A percentile compares a stretch with the other conserved stretches of the same genome.
Evolutionary conservation across 73 alveolate genomes (phyloP).

Genomic region (Loxodes magnus): DNA sequence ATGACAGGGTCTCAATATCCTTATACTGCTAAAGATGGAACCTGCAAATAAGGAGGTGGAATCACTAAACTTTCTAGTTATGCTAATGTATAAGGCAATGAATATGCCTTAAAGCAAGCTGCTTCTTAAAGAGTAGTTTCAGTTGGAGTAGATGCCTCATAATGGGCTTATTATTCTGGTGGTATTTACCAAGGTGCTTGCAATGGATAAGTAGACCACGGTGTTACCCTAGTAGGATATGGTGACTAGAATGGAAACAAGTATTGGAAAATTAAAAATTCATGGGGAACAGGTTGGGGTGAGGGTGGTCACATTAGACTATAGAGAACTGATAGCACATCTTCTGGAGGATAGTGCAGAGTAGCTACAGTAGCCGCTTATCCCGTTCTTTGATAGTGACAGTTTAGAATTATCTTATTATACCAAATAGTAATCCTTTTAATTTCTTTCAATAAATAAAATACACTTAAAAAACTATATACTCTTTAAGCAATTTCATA

Average conservation of each 20-base stretch:
- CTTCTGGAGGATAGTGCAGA: too few species aligned
- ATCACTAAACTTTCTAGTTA: constrained; percentile 10
- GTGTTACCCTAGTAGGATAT: constrained; percentile 72
- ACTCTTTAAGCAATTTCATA: too few species aligned
- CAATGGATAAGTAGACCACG: constrained; percentile 47
- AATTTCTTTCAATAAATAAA: too few species aligned
- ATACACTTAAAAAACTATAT: too few species aligned
- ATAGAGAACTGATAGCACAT: too few species aligned
- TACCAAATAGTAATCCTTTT: too few species aligned
- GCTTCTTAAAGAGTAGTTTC: constrained; percentile 12
- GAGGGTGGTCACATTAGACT: constrained; percentile 49
- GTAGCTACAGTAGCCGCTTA: too few species aligned
- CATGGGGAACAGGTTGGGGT: constrained; percentile 83
- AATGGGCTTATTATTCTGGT: constrained; percentile 13
- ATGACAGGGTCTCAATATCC: constrained; percentile 43
- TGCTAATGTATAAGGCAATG: constrained; percentile 17
- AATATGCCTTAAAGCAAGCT: constrained; percentile 6
- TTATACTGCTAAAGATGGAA: constrained; percentile 38
- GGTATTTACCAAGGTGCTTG: constrained; percentile 11
- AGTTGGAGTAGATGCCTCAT: constrained; percentile 39
- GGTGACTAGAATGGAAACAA: constrained; percentile 19
- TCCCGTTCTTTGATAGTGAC: too few species aligned
- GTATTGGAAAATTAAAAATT: constrained; percentile 50
- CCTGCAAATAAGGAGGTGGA: constrained; percentile 17
- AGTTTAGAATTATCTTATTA: too few species aligned